These are phyloP conservation scores for Kodamaea restingae DNA, from an alignment of 805 yeast species.

Conservation along the genomic window DNA sequence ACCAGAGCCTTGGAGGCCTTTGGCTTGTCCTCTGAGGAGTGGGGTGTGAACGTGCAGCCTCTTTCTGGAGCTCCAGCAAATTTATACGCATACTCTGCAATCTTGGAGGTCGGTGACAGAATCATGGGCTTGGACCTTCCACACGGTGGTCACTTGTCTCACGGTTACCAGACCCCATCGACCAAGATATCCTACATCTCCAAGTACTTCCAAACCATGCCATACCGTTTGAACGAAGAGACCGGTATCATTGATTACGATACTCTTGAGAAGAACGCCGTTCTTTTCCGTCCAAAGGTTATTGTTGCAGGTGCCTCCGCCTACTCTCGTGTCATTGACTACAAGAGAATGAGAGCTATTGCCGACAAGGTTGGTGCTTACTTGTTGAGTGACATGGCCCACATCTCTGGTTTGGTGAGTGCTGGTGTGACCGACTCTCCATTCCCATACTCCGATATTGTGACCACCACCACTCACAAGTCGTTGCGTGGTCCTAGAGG, in stretches of 20 bases:
- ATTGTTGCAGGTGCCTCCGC: constrained; percentile 98
- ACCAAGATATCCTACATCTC: constrained; percentile 94
- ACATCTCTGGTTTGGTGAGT: constrained; percentile 91
- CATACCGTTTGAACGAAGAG: constrained; percentile 86
- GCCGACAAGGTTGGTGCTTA: constrained; percentile 98
- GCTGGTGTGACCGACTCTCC: constrained; percentile 96
- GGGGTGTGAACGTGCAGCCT: constrained; percentile 99
- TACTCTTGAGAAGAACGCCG: constrained; percentile 85
- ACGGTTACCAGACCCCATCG: constrained; percentile 94
- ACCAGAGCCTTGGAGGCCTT: constrained; percentile 91
- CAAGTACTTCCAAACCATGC: constrained; percentile 97
- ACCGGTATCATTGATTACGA: constrained; percentile 97
- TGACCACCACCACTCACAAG: constrained; percentile 98
- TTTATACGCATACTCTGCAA: constrained; percentile 92
- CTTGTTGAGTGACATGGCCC: constrained; percentile 97
- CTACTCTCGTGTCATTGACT: constrained; percentile 93
- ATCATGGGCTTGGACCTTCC: constrained; percentile 97
- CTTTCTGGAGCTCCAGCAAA: constrained; percentile 98
- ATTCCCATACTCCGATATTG: constrained; percentile 94
- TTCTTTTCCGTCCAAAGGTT: constrained; percentile 91
- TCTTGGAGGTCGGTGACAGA: constrained; percentile 93
- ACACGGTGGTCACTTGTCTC: constrained; percentile 98
- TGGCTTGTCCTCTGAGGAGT: constrained; percentile 67
- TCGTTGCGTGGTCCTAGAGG: constrained; percentile 99
- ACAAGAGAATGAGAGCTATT: constrained; percentile 91